A percentile compares a stretch with the other conserved stretches of the same genome.
phyloP scores from a whole-genome alignment of 306 rosid species.

The Vicia villosa region DNA sequence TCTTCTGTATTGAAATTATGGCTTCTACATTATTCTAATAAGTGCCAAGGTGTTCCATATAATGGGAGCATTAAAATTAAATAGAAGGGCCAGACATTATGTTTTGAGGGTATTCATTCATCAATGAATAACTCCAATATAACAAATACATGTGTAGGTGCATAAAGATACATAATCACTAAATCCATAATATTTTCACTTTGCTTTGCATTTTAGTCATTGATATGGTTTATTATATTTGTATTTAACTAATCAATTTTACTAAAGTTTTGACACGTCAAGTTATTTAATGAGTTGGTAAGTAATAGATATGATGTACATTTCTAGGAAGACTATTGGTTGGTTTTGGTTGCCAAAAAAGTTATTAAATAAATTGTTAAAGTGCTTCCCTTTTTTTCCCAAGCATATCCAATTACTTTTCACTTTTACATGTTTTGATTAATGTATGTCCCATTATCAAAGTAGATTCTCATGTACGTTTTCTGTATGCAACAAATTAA shows the following conservation, averaged over 20 bases:
- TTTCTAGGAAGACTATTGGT: conserved; percentile 29
- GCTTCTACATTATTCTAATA: conserved; percentile 54
- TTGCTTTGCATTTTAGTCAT: conserved; percentile 36
- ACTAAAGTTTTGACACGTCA: conserved; percentile 26
- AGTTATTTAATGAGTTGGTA: conserved; percentile 16
- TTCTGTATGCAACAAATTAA: neutral
- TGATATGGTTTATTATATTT: conserved; percentile 36
- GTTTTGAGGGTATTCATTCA: conserved; percentile 47
- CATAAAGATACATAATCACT: conserved; percentile 35
- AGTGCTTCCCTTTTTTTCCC: neutral
- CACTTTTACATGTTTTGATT: neutral
- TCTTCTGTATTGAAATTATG: conserved; percentile 43
- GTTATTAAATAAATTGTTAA: neutral
- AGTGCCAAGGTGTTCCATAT: conserved; percentile 43
- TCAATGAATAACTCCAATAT: conserved; percentile 42
- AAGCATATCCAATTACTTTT: neutral
- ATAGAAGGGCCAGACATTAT: conserved; percentile 38
- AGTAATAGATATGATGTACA: neutral
- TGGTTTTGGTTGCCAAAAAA: conserved; percentile 15
- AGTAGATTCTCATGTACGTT: neutral
- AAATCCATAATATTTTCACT: conserved; percentile 30
- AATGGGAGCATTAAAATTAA: conserved; percentile 34
- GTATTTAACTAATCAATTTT: conserved; percentile 16
- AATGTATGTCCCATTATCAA: neutral
- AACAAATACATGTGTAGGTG: conserved; percentile 42